Evolutionary conservation across 108 stramenopile species (phyloP), one percentile per base, ranked within the genome.

Genomic region (Skeletonema costatum): DNA sequence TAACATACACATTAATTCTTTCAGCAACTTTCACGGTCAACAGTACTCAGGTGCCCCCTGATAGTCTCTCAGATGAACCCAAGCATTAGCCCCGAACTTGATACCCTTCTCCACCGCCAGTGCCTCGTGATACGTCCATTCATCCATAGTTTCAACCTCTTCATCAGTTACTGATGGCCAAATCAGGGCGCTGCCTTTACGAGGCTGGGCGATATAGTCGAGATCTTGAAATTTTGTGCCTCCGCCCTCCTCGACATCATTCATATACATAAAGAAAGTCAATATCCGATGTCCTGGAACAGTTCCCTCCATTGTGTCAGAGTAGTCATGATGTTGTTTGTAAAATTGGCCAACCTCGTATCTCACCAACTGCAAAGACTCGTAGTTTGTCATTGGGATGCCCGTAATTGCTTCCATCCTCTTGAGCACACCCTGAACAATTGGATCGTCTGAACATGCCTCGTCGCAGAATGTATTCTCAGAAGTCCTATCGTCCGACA

Each of bases 21-120:
- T 12, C 39, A 41, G 39, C 39, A 12, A 41, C 10, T 5, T 35
- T 35, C 2, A 41, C 39, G 11, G 11, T 51, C 50, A 75, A 56
- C 78, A 80, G 19, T 80, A 80, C 13, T 73, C 60, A 14, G 71
- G 71, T 25, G 32, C 29, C 29, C 59, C 31, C 30, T 82, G 77
- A 68, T 51, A 83, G 13, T 83, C 66, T 42, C 82, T 66, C 29
- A 86, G 61, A 62, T 91, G 90, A 59, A 91, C 78, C 90, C 90
- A 91, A 0, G 68, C 70, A 73, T 93, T 91, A 11, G 90, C 89
- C 3, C 93, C 97, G 70, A 86, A 94, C 35, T 98, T 98, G 50
- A 86, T 65, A 0, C 96, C 97, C 68, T 86, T 74, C 4, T 66
- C 65, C 14, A 97, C 97, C 7, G 92, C 83, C 4, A 83, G 77